Evolutionary conservation across 345 rosid genomes (phyloP), one percentile per base, ranked within the genome.

Genomic region (Moricandia arvensis): DNA sequence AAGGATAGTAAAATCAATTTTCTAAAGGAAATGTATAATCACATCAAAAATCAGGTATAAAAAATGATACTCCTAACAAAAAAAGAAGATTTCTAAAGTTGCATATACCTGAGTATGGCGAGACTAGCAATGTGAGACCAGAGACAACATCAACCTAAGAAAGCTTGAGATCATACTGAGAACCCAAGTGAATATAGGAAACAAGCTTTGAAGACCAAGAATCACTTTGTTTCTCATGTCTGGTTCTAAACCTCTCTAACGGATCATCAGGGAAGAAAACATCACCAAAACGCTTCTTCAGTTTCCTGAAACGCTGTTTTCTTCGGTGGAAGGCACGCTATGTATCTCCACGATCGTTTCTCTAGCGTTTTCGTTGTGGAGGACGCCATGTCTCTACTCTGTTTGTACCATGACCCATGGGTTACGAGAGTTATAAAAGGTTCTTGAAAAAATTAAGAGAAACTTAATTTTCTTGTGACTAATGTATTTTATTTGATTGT

Each of bases 101-200:
- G 4, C 21, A 16, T 58, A n/a, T 12, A 93, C 99, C 99, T 96
- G 99, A 43, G 99, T 98, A 96, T 96, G 6, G 99, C 97, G 29
- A 96, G 94, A 87, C 96, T 96, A 18, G 99, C 98, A 86, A 96
- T 96, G 94, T 96, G 77, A 96, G 87, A 43, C 99, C 99, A 47
- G 99, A 85, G 82, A 96, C 82, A 80, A 89, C 51, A 79, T 96
- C 99, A 38, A 98, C 93, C 83, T 87, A 82, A 58, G 93, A 75
- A 33, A 90, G 84, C 67, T 63, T 70, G 51, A 88, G 87, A 73
- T 76, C 76, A 54, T 96, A 96, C 51, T 84, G 79, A 8, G 96
- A 85, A 1, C 70, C 90, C 99, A 96, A 1, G 91, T 90, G 54
- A 87, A 83, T 12, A 96, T 87, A 0, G 99, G 99, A 58, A 91